These are phyloP conservation scores for Tremellales sp. DNA, from an alignment of 1,284 basidiomycete genomes.

Conservation along the genomic window DNA sequence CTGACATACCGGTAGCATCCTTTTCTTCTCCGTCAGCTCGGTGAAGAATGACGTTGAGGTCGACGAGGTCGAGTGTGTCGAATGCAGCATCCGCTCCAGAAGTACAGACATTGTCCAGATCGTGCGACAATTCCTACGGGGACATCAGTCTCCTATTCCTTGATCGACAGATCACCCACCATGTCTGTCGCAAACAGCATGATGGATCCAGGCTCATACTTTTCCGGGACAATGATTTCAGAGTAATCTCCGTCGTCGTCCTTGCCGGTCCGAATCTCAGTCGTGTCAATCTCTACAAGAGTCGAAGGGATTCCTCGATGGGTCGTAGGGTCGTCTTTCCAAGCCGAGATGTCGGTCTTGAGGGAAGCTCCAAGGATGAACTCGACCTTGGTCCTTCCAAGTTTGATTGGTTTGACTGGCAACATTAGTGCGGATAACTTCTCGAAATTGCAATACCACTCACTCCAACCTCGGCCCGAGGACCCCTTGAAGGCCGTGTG, in stretches of 20 bases:
- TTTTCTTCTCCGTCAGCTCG: conserved; percentile 84
- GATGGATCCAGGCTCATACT: conserved; percentile 86
- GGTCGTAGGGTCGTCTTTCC: conserved; percentile 56
- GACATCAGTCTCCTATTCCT: conserved; percentile 32
- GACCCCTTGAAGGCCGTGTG: conserved; percentile 85
- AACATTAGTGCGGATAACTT: background rate
- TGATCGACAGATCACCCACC: conserved; percentile 6
- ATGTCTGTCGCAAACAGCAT: conserved; percentile 84
- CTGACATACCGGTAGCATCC: conserved; percentile 62
- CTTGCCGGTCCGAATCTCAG: conserved; percentile 53
- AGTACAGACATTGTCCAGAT: conserved; percentile 66
- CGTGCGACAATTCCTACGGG: conserved; percentile 52
- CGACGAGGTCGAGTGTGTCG: conserved; percentile 69
- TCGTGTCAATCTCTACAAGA: conserved; percentile 61
- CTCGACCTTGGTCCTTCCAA: conserved; percentile 69
- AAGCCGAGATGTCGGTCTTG: conserved; percentile 62
- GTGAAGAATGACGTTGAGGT: conserved; percentile 78
- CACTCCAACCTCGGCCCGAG: conserved; percentile 73
- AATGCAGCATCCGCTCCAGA: conserved; percentile 69
- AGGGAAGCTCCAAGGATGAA: conserved; percentile 77
- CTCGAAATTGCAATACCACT: conserved; percentile 31
- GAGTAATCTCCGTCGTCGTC: conserved; percentile 67
- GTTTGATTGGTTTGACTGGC: conserved; percentile 73
- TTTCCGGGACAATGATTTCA: conserved; percentile 74
- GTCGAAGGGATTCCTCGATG: conserved; percentile 71